Evolutionary conservation across 2,329 filamentous ascomycete genomes (phyloP).

Genomic region (Colletotrichum tropicale): DNA sequence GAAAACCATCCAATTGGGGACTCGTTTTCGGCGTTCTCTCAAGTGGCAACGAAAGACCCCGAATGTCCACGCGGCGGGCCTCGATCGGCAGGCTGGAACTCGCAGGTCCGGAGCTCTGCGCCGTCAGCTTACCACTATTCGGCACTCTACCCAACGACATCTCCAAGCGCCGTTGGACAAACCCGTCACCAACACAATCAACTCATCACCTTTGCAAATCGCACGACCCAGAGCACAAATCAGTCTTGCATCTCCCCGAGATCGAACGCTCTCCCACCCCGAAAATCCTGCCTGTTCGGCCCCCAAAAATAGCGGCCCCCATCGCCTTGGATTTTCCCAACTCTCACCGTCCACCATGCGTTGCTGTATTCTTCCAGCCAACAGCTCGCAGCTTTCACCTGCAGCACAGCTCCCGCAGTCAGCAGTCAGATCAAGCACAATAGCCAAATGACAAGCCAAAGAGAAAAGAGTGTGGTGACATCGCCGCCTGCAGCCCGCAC

Average conservation of each 20-base stretch:
- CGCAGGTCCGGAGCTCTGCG: not conserved
- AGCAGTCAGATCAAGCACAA: not conserved
- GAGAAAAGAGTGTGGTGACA: not conserved
- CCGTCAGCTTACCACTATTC: constrained; percentile 15
- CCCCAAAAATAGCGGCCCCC: not conserved
- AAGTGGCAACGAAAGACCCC: not conserved
- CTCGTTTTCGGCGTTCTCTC: not conserved
- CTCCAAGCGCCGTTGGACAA: not conserved
- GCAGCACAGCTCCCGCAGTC: not conserved
- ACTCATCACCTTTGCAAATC: not conserved
- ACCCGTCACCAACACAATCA: not conserved
- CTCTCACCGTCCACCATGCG: not conserved
- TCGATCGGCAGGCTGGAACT: not conserved
- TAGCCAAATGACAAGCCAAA: not conserved
- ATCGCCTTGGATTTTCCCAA: not conserved
- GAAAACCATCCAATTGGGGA: not conserved
- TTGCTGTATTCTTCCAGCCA: not conserved
- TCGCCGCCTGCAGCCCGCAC: not conserved
- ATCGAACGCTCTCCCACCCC: not conserved
- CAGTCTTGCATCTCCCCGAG: not conserved
- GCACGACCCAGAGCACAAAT: not conserved
- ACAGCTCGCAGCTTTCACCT: not conserved
- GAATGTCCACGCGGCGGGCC: not conserved
- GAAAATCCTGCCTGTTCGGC: not conserved
- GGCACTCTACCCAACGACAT: not conserved